Percentiles rank a stretch among this genome's conserved stretches.
phyloP scores from a whole-genome alignment of 2,329 filamentous ascomycete species.

The Diaporthe longicolla region DNA sequence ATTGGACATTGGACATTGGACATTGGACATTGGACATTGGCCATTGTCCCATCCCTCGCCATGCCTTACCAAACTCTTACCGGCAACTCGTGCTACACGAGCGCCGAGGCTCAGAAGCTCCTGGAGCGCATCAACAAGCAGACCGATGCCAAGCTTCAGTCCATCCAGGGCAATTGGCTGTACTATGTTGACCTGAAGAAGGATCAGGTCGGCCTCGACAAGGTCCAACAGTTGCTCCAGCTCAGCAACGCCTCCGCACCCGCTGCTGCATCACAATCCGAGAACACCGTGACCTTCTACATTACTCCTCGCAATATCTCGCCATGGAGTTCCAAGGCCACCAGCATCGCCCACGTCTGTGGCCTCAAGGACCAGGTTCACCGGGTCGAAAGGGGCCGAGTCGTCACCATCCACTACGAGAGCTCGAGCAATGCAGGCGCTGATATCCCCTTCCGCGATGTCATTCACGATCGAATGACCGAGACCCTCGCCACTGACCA shows the following conservation, averaged over 20 bases:
- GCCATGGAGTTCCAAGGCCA: constrained; percentile 97
- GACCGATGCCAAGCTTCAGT: constrained; percentile 56
- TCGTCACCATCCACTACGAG: constrained; percentile 78
- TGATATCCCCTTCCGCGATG: constrained; percentile 73
- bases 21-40: constrained; percentile 25
- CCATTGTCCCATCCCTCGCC: constrained; percentile 31
- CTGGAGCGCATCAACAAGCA: constrained; percentile 45
- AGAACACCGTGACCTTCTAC: constrained; percentile 71
- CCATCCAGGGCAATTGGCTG: constrained; percentile 68
- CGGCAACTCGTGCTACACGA: constrained; percentile 43
- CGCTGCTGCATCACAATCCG: constrained; percentile 58
- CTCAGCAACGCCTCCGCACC: constrained; percentile 52
- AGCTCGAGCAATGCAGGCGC: constrained; percentile 62
- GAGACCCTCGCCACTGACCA: constrained; percentile 78
- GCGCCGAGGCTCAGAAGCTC: constrained; percentile 42
- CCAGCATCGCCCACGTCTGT: constrained; percentile 93
- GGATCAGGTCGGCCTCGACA: constrained; percentile 59
- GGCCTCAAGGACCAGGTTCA: constrained; percentile 78
- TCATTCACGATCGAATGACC: constrained; percentile 95
- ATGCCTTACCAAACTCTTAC: constrained; percentile 41
- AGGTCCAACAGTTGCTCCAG: constrained; percentile 62
- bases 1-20: constrained; percentile 25
- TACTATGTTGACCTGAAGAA: constrained; percentile 77
- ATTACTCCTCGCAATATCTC: constrained; percentile 89
- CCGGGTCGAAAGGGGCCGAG: constrained; percentile 89